Evolutionary conservation across 2,329 filamentous ascomycete species (phyloP).

Genomic region (Westerdykella ornata): DNA sequence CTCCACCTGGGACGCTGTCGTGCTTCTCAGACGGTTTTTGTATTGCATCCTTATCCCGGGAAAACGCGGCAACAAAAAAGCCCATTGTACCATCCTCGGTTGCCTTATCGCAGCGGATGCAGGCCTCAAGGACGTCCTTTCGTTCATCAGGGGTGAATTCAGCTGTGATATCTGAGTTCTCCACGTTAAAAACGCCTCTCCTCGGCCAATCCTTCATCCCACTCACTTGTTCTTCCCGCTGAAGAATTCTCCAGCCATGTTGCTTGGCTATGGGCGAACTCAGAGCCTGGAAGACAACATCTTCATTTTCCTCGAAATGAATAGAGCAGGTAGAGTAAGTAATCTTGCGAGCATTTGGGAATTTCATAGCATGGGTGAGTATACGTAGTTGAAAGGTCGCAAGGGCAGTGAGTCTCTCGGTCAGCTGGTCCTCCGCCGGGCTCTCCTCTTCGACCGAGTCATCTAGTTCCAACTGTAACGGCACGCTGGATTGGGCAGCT

Average conservation of each 20-base stretch:
- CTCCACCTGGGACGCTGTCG: slow-evolving; percentile 2
- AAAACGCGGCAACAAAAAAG: slow-evolving; percentile 89
- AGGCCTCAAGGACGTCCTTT: slow-evolving; percentile 57
- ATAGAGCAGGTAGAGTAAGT: slow-evolving; percentile 94
- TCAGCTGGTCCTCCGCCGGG: slow-evolving; percentile 25
- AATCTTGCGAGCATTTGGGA: slow-evolving; percentile 60
- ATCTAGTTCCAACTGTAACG: slow-evolving; percentile 21
- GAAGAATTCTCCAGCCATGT: slow-evolving; percentile 71
- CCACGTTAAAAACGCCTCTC: slow-evolving; percentile 44
- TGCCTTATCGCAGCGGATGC: slow-evolving; percentile 73
- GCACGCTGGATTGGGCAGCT: slow-evolving; percentile 5
- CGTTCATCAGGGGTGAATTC: slow-evolving; percentile 37
- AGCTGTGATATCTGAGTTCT: slow-evolving; percentile 38
- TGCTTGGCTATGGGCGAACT: slow-evolving; percentile 57
- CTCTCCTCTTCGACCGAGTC: slow-evolving; percentile 37
- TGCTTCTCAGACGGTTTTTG: slow-evolving; percentile 1
- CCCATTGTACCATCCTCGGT: slow-evolving; percentile 84
- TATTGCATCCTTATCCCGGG: slow-evolving; percentile 46
- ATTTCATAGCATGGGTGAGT: slow-evolving; percentile 75
- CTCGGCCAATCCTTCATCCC: slow-evolving; percentile 73
- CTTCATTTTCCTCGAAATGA: slow-evolving; percentile 81
- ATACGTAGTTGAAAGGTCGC: slow-evolving; percentile 76
- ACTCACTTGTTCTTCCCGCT: slow-evolving; percentile 62
- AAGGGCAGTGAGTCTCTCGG: slow-evolving; percentile 62
- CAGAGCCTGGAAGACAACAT: slow-evolving; percentile 68